phyloP scores from a whole-genome alignment of 2,329 filamentous ascomycete species.

The Aspergillus ochraceus region DNA sequence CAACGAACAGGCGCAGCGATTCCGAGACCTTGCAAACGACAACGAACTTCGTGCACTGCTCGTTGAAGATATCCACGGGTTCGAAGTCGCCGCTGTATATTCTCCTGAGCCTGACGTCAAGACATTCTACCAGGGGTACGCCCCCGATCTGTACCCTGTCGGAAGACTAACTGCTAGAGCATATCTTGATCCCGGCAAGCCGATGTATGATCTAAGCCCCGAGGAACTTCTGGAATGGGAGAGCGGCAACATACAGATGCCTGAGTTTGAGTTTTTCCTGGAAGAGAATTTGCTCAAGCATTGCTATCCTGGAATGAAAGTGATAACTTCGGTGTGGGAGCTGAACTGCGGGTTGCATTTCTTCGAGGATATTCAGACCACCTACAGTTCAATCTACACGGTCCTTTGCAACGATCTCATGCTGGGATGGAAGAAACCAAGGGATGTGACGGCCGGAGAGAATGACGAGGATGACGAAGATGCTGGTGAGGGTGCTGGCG shows the following conservation, averaged over 20 bases:
- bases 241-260: slow-evolving; percentile 15
- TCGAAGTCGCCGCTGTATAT: slow-evolving; percentile 60
- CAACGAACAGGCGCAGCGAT: slow-evolving; percentile 39
- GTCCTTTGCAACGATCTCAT: slow-evolving; percentile 70
- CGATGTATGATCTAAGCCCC: slow-evolving; percentile 37
- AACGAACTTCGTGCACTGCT: slow-evolving; percentile 43
- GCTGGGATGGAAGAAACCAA: slow-evolving; percentile 63
- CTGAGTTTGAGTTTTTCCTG: slow-evolving; percentile 61
- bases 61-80: slow-evolving; percentile 53
- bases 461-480: slow-evolving; percentile 8
- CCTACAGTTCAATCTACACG: slow-evolving; percentile 64
- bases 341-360: slow-evolving; percentile 63
- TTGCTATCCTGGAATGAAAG: slow-evolving; percentile 65
- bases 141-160: slow-evolving; percentile 49
- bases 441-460: slow-evolving; percentile 14
- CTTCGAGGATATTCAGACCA: slow-evolving; percentile 58
- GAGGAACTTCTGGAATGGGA: slow-evolving; percentile 32
- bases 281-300: slow-evolving; percentile 61
- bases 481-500: slow-evolving; percentile 5
- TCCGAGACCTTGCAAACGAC: slow-evolving; percentile 35
- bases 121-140: slow-evolving; percentile 49
- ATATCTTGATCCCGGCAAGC: slow-evolving; percentile 48
- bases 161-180: slow-evolving; percentile 55
- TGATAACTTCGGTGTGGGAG: slow-evolving; percentile 57
- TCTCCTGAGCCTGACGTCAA: slow-evolving; percentile 46